Conservation (phyloP, 1,139 yeast genomes). For the Pichia sp. region DNA sequence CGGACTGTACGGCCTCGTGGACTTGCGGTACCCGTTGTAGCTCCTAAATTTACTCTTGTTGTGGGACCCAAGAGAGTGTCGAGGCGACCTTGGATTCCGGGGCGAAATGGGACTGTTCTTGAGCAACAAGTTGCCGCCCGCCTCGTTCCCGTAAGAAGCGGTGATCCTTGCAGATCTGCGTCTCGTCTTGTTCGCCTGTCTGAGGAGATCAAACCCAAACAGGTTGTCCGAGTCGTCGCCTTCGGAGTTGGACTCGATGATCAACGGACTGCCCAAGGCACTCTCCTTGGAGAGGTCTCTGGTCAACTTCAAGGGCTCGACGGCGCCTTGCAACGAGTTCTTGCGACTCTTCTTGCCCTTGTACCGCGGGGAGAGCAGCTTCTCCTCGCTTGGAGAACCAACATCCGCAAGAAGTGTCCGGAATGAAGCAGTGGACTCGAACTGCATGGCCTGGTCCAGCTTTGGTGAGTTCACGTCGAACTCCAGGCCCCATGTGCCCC, state of each 20-base stretch:
- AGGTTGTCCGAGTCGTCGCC: constrained; percentile 16
- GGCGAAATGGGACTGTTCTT: constrained; percentile 25
- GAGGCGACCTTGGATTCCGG: constrained; percentile 23
- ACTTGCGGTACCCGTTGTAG: constrained; percentile 8
- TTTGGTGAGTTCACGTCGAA: constrained; percentile 17
- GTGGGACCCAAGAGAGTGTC: constrained; percentile 12
- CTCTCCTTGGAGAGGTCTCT: constrained; percentile 16
- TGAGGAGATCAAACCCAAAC: constrained; percentile 21
- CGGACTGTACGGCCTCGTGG: constrained; percentile 5
- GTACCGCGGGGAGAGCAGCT: constrained; percentile 13
- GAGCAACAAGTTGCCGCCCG: constrained; percentile 11
- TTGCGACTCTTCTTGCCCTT: constrained; percentile 13
- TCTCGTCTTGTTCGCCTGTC: constrained; percentile 17
- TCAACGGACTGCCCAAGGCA: constrained; percentile 8
- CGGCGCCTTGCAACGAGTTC: constrained; percentile 8
- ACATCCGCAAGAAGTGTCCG: constrained; percentile 21
- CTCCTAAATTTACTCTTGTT: constrained; percentile 13
- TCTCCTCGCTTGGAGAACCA: constrained; percentile 12
- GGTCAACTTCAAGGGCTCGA: constrained; percentile 18
- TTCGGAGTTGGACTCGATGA: constrained; percentile 10
- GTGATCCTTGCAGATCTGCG: constrained; percentile 18
- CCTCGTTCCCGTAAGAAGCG: constrained; percentile 18
- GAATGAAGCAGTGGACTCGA: constrained; percentile 20
- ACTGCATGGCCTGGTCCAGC: constrained; percentile 14
- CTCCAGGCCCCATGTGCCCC: constrained; percentile 16